Evolutionary conservation across 495 filamentous ascomycete genomes (phyloP).

Genomic region (Xylaria telfairii): DNA sequence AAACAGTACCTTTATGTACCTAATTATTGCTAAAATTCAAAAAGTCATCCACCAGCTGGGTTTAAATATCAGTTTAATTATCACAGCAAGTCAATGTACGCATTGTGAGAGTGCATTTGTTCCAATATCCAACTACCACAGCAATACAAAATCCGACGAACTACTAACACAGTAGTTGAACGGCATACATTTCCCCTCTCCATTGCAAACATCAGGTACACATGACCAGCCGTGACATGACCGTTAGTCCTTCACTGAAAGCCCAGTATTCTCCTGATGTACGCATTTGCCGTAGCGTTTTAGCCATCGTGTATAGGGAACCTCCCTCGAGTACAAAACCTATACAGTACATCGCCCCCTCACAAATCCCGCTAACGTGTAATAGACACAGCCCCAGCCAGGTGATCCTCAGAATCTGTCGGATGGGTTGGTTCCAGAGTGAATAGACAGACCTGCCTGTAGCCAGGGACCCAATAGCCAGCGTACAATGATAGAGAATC

Average conservation of each 20-base stretch:
- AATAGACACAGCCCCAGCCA: too few species aligned
- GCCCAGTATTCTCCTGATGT: constrained; percentile 16
- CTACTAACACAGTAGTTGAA: background rate
- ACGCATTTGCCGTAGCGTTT: constrained; percentile 17
- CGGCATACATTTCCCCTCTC: background rate
- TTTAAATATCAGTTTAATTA: background rate
- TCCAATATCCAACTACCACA: background rate
- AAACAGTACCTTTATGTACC: background rate
- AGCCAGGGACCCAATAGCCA: too few species aligned
- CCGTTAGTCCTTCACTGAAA: background rate
- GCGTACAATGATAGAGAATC: too few species aligned
- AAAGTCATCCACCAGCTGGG: background rate
- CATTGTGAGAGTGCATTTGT: background rate
- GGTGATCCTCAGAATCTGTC: too few species aligned
- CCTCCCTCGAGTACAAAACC: constrained; percentile 26
- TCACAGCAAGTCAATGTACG: background rate
- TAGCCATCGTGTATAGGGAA: constrained; percentile 17
- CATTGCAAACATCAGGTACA: too few species aligned
- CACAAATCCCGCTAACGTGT: too few species aligned
- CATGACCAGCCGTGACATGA: background rate
- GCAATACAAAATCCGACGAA: background rate
- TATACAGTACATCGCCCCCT: constrained; percentile 16
- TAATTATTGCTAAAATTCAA: background rate
- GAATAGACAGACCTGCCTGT: too few species aligned
- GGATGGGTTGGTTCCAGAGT: too few species aligned